Evolutionary conservation across 192 early-diverging fungal species (phyloP).

Genomic region (Physocladia obscura): DNA sequence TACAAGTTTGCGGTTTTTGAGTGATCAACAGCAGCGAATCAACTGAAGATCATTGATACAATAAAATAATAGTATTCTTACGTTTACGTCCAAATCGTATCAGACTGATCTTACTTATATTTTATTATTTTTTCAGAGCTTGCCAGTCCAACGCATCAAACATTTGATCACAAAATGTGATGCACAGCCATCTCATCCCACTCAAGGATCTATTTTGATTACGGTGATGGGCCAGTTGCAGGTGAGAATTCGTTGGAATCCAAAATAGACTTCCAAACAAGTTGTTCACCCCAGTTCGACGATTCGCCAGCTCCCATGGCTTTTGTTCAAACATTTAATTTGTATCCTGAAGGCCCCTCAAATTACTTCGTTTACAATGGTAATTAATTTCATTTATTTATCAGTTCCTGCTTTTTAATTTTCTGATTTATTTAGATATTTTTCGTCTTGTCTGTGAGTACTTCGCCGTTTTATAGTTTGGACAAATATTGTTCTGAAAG

Average conservation of each 20-base stretch:
- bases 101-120: background rate
- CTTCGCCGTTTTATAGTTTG: background rate
- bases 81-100: background rate
- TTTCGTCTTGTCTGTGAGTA: slow-evolving; percentile 33
- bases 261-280: too few relatives aligned
- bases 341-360: slow-evolving; percentile 64
- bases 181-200: slow-evolving; percentile 72
- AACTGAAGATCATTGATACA: too few relatives aligned
- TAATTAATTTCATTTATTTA: slow-evolving; percentile 2
- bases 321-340: slow-evolving; percentile 85
- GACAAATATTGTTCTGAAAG: background rate
- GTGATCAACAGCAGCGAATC: slow-evolving; percentile 67
- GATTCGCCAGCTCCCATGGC: slow-evolving; percentile 77
- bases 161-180: slow-evolving; percentile 79
- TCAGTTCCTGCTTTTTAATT: background rate
- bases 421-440: slow-evolving; percentile 28
- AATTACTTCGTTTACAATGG: slow-evolving; percentile 81
- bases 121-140: slow-evolving; percentile 40
- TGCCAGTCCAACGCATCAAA: slow-evolving; percentile 75
- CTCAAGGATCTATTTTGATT: slow-evolving; percentile 66
- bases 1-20: background rate
- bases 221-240: slow-evolving; percentile 84
- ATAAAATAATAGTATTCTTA: slow-evolving; percentile 9
- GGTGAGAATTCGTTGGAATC: slow-evolving; percentile 42
- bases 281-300: slow-evolving; percentile 56